A percentile compares a stretch with the other conserved stretches of the same genome.
Conservation (phyloP, 2,329 filamentous ascomycete species). For the Xylariaceae sp. region DNA sequence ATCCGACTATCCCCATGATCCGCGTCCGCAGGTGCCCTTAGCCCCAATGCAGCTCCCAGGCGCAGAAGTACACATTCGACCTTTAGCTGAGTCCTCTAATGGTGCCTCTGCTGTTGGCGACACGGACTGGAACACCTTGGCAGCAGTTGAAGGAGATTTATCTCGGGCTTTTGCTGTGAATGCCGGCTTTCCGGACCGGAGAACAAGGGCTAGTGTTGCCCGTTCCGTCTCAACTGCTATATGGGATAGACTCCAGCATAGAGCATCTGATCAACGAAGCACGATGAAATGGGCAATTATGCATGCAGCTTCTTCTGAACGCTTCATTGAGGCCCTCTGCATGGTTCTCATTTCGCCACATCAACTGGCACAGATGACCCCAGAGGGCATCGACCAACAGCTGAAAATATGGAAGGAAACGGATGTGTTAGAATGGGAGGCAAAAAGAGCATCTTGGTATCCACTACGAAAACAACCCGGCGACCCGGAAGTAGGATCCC, state of each 20-base stretch:
- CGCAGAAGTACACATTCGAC: slow-evolving; percentile 24
- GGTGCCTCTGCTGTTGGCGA: not conserved
- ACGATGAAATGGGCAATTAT: slow-evolving; percentile 31
- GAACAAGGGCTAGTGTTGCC: slow-evolving; percentile 19
- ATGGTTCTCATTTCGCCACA: slow-evolving; percentile 24
- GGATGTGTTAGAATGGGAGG: slow-evolving; percentile 27
- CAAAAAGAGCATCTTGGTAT: slow-evolving; percentile 9
- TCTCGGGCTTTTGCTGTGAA: slow-evolving; percentile 21
- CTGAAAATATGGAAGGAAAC: slow-evolving; percentile 17
- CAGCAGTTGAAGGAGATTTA: slow-evolving; percentile 33
- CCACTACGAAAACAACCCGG: slow-evolving; percentile 1
- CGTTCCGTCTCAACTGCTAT: slow-evolving; percentile 25
- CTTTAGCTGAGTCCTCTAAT: not conserved
- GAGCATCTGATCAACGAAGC: slow-evolving; percentile 9
- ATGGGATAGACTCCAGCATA: slow-evolving; percentile 15
- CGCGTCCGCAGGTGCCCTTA: not conserved
- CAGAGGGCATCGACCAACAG: slow-evolving; percentile 14
- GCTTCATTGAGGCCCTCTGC: slow-evolving; percentile 37
- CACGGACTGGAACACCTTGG: slow-evolving; percentile 20
- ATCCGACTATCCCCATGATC: not conserved
- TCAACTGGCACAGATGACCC: slow-evolving; percentile 30
- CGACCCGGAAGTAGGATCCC: slow-evolving; percentile 36
- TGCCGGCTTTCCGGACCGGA: slow-evolving; percentile 4
- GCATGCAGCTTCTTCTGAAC: slow-evolving; percentile 21
- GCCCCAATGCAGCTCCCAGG: slow-evolving; percentile 21